Evolutionary conservation across 768 basidiomycete species (phyloP), one percentile per base, ranked within the genome.

Genomic region (Heimioporus sp.): DNA sequence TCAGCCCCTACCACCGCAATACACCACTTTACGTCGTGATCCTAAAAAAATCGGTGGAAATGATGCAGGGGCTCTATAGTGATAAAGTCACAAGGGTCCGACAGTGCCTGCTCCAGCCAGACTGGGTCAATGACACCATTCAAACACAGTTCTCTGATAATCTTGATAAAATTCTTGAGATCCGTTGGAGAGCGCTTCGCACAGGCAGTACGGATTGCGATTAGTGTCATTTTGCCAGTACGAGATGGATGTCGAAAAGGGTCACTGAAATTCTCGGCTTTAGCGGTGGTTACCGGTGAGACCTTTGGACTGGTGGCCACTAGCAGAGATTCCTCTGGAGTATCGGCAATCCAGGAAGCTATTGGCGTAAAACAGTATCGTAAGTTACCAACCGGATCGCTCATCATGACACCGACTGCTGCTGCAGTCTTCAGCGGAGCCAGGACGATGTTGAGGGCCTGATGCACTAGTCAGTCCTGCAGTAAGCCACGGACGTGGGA

Each of bases 211-310:
- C n/a, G 6, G n/a, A 46, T 37, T 3, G 34, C 24, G 7, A 28
- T 10, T 8, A 48, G 24, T 4, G 38, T 48, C 6, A 5, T 31
- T 4, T 17, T 10, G 6, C 7, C 60, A n/a, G 59, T 68, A 24
- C 57, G 48, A 10, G 64, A 56, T n/a, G 43, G 48, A 55, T 73
- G 70, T 17, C 50, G 53, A 45, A 61, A 64, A n/a, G 51, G 17
- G 37, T 73, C 62, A 2, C 69, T 65, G 51, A 73, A 68, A 30
- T 69, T 44, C 32, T 67, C 55, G 37, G 63, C 62, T 6, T 31
- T 54, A 21, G 68, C 71, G 40, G 64, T 58, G 10, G 69, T 71
- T 4, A 73, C 52, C 6, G 61, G 63, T 0, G 68, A 74, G 1
- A 62, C 64, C 44, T 66, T 70, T 2, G 56, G 61, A 24, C 38